Conservation (phyloP, 495 filamentous ascomycete genomes). For the Aspergillus haitiensis region DNA sequence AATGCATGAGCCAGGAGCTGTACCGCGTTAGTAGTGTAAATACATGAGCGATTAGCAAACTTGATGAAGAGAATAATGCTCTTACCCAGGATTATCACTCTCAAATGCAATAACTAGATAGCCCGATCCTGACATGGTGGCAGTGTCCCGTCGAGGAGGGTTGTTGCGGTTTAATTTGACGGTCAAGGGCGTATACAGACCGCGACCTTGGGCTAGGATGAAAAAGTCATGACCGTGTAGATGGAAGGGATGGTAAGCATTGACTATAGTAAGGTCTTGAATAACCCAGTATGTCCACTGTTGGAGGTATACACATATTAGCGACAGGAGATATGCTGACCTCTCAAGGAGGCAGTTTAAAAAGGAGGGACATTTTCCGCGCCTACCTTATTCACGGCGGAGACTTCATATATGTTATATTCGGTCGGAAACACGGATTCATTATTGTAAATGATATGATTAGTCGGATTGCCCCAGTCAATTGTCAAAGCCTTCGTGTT, state of each 20-base stretch:
- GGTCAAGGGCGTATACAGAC: constrained; percentile 11
- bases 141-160: constrained; percentile 61
- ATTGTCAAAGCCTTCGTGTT: constrained; percentile 30
- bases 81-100: constrained; percentile 48
- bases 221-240: constrained; percentile 77
- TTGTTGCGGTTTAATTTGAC: constrained; percentile 23
- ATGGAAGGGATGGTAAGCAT: constrained; percentile 74
- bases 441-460: constrained; percentile 1
- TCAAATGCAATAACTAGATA: constrained; percentile 52
- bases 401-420: constrained; percentile 1
- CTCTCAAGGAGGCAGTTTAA: not conserved
- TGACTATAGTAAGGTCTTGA: constrained; percentile 49
- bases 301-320: too few species aligned
- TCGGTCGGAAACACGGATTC: not conserved
- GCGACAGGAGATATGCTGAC: not conserved
- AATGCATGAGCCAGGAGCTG: constrained; percentile 50
- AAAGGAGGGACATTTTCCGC: not conserved
- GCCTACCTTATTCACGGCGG: not conserved
- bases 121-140: constrained; percentile 50
- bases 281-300: constrained; percentile 58
- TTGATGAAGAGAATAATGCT: not conserved
- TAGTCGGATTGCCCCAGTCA: constrained; percentile 25
- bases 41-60: not conserved
- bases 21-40: not conserved
- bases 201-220: constrained; percentile 48